These are phyloP conservation scores for Amaranthus hypochondriacus DNA, from an alignment of 148 eudicot genomes.

Conservation along the genomic window DNA sequence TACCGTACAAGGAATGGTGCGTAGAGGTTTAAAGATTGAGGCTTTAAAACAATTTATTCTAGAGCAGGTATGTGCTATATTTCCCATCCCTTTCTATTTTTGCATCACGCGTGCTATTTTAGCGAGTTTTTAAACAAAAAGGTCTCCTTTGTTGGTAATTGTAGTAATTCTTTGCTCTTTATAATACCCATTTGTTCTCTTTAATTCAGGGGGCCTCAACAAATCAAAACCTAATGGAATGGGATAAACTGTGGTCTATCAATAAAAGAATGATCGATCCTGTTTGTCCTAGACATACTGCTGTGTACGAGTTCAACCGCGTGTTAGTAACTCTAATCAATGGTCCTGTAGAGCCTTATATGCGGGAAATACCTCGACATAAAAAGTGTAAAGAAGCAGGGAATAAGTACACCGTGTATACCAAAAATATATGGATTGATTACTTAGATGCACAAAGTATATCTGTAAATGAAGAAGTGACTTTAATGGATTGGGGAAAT, in stretches of 20 bases:
- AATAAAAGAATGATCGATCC: slow-evolving; percentile 88
- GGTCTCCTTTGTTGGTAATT: too few species aligned
- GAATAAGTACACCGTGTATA: slow-evolving; percentile 65
- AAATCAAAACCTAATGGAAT: slow-evolving; percentile 93
- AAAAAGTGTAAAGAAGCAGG: slow-evolving; percentile 87
- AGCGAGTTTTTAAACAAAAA: too few species aligned
- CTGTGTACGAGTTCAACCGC: slow-evolving; percentile 55
- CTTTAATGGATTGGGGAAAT: slow-evolving; percentile 96
- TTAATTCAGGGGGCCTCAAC: slow-evolving; percentile 76
- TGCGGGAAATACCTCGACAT: slow-evolving; percentile 66
- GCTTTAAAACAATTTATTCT: slow-evolving; percentile 84
- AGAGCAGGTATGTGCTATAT: slow-evolving; percentile 52
- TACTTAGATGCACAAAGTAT: slow-evolving; percentile 63
- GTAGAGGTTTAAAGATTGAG: slow-evolving; percentile 79
- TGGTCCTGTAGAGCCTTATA: slow-evolving; percentile 75
- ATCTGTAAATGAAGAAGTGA: slow-evolving; percentile 70
- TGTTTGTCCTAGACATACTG: slow-evolving; percentile 88
- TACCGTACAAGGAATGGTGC: slow-evolving; percentile 91
- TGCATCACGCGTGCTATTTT: neutral
- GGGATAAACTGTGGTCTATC: slow-evolving; percentile 95
- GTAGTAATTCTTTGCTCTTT: too few species aligned
- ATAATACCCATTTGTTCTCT: neutral
- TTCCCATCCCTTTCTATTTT: neutral
- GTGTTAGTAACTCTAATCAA: slow-evolving; percentile 58
- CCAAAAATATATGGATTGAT: slow-evolving; percentile 76